Percentiles rank a stretch among this genome's conserved stretches.
Evolutionary conservation across 1,284 basidiomycete genomes (phyloP).

Genomic region (Heterobasidion occidentale): DNA sequence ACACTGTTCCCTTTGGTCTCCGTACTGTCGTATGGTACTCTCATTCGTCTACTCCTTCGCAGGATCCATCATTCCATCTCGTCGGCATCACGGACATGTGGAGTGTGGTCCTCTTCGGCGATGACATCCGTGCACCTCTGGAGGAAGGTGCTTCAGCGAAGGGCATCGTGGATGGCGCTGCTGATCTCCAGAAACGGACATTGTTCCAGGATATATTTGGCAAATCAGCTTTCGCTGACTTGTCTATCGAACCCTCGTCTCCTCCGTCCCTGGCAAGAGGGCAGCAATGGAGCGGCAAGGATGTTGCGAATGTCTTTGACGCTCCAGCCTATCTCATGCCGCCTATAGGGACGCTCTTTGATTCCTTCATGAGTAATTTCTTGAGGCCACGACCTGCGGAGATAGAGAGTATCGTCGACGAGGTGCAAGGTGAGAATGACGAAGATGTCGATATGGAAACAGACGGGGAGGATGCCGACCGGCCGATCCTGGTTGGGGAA

Average conservation of each 20-base stretch:
- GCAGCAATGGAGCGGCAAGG: constrained; percentile 30
- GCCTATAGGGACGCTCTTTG: constrained; percentile 69
- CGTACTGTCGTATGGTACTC: constrained; percentile 43
- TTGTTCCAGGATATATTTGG: constrained; percentile 86
- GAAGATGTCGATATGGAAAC: constrained; percentile 40
- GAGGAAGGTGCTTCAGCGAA: constrained; percentile 35
- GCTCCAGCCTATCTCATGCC: constrained; percentile 78
- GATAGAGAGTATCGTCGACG: neutral
- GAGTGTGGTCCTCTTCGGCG: constrained; percentile 57
- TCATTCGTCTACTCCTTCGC: constrained; percentile 19
- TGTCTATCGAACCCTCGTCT: constrained; percentile 14
- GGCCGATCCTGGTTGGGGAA: constrained; percentile 15
- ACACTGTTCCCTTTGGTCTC: constrained; percentile 52
- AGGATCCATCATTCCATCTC: constrained; percentile 38
- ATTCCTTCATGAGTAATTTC: constrained; percentile 63
- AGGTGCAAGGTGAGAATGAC: constrained; percentile 22
- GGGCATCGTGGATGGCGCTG: constrained; percentile 28
- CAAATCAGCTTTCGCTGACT: constrained; percentile 44
- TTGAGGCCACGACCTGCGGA: constrained; percentile 30
- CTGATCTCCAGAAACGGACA: constrained; percentile 37
- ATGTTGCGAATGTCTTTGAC: constrained; percentile 51
- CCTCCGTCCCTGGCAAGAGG: constrained; percentile 14
- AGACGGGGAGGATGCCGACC: constrained; percentile 19
- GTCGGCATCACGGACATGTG: constrained; percentile 62
- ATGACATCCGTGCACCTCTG: constrained; percentile 33